Evolutionary conservation across 805 yeast species (phyloP), one percentile per base, ranked within the genome.

Genomic region (Hanseniaspora meyeri): DNA sequence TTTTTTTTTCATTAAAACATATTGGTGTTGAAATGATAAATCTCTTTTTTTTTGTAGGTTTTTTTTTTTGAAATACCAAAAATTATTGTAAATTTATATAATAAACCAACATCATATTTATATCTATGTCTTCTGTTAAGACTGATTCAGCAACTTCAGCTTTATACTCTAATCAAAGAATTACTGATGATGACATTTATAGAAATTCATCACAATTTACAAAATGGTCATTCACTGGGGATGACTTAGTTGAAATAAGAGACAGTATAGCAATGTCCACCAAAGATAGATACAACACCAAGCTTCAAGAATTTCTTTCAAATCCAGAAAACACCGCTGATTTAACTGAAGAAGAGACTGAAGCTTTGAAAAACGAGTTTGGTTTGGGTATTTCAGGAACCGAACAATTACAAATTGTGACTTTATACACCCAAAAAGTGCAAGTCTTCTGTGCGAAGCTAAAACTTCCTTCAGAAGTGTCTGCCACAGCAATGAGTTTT

Each of bases 391-490:
- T 90, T 27, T 73, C 80, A 0, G 68, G 70, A 19, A 84, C 81
- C 20, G 98, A 93, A 63, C 97, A 89, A 66, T 65, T 72, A 24
- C 74, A 76, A 59, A 76, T 87, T 57, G 77, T 93, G 19, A 72
- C 77, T 51, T 87, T 80, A 65, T 88, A 87, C 66, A 79, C 88
- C 19, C 80, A 82, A 62, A 85, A 81, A 64, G 79, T 87, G 42
- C 78, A 79, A 43, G 83, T 80, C 34, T 76, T 89, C 34, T 84
- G 95, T 3, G 77, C 80, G 57, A 80, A 79, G 62, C 82, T 89
- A 69, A 79, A 82, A 62, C 76, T 93, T 74, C 95, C 96, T 1
- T 81, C 96, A 0, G 96, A 89, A 64, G 95, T 87, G 1, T 74
- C 82, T 60, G 83, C 96, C 11, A 88, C 97, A 0, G 95, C 97